Evolutionary conservation across 225 moss, liverwort and hornwort genomes (phyloP).

Genomic region (Straminergon stramineum): DNA sequence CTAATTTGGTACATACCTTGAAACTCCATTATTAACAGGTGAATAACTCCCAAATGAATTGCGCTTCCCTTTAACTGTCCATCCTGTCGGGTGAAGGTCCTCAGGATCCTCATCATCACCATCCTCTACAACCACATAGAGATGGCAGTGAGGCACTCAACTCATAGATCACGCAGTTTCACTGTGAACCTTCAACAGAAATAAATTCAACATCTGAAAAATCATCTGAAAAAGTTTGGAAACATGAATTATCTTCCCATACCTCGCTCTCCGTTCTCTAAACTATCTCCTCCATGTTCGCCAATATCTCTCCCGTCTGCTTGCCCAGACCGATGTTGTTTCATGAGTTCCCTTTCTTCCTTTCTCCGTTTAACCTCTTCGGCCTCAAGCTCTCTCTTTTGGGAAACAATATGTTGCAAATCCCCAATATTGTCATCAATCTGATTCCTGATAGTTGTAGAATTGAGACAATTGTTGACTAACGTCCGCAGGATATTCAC

Average conservation of each 20-base stretch:
- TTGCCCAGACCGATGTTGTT: constrained; percentile 46
- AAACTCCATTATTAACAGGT: constrained; percentile 54
- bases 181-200: background rate
- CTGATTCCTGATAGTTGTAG: constrained; percentile 67
- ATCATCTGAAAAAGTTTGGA: background rate
- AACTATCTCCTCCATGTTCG: constrained; percentile 28
- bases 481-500: constrained; percentile 76
- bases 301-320: constrained; percentile 23
- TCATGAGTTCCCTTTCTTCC: constrained; percentile 48
- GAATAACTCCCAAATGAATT: constrained; percentile 62
- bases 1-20: constrained; percentile 20
- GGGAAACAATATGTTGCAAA: constrained; percentile 60
- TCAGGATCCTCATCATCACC: constrained; percentile 37
- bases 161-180: background rate
- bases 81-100: constrained; percentile 58
- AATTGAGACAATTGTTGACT: constrained; percentile 64
- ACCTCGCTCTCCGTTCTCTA: constrained; percentile 42
- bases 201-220: background rate
- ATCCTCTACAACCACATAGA: constrained; percentile 29
- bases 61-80: constrained; percentile 92
- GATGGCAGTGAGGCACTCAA: background rate
- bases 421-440: constrained; percentile 91
- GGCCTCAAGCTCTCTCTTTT: constrained; percentile 73
- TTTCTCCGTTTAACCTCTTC: constrained; percentile 68
- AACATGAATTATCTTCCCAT: background rate